phyloP scores from a whole-genome alignment of 306 rosid genomes.

The Prunus davidiana region DNA sequence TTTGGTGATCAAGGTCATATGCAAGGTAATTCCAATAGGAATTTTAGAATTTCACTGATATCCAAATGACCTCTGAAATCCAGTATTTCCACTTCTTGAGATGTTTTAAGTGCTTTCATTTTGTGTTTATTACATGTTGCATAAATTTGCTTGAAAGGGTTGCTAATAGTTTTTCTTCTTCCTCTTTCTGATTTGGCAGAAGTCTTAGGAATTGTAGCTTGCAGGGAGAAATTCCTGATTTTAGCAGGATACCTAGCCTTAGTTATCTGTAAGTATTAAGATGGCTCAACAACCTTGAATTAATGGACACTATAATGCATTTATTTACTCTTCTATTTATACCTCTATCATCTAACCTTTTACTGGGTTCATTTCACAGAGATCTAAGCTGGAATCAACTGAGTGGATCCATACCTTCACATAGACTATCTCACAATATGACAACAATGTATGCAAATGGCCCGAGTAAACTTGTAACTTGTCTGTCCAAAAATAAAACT shows the following conservation, averaged over 20 bases:
- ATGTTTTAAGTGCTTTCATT: not conserved
- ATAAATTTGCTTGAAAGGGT: not conserved
- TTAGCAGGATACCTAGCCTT: constrained; percentile 53
- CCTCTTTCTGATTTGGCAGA: constrained; percentile 44
- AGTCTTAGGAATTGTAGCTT: constrained; percentile 84
- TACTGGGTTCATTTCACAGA: constrained; percentile 43
- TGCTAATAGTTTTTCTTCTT: not conserved
- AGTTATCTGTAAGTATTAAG: constrained; percentile 62
- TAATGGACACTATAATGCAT: not conserved
- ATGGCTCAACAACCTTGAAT: not conserved
- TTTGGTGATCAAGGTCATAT: not conserved
- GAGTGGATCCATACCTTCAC: constrained; percentile 55
- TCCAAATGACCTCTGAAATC: not conserved
- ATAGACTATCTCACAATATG: constrained; percentile 52
- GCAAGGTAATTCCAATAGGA: too few species aligned
- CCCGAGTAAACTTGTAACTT: not conserved
- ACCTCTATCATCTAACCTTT: constrained; percentile 9
- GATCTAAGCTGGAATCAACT: constrained; percentile 82
- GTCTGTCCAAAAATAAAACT: not conserved
- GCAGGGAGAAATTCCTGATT: constrained; percentile 77
- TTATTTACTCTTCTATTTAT: not conserved
- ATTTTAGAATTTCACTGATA: not conserved
- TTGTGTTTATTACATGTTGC: not conserved
- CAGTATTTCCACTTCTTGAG: not conserved
- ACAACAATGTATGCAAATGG: constrained; percentile 68